Base-by-base conservation (phyloP, 768 basidiomycete genomes). In the Lentinula lateritia region DNA sequence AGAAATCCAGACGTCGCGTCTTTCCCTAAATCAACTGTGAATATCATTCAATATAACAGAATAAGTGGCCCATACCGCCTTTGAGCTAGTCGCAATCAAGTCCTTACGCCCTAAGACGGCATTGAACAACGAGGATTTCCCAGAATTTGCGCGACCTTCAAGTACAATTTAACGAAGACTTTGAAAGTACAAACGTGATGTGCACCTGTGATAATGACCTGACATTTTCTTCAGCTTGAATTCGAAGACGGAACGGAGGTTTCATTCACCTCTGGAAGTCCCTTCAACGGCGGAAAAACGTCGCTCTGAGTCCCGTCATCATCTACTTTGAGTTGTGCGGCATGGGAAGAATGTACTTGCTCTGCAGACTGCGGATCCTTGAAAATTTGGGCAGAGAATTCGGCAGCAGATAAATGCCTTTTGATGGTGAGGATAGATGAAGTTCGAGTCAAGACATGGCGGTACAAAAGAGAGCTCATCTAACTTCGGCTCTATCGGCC, bases 41-140 rank as follows among this genome's bases (percentile, higher is more conserved):
- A 9, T 38, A 55, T 41, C 28, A n/a, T 16, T 55, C n/a, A 55
- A 5, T 34, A 18, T 62, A 16, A 5, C 42, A 12, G 48, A 54
- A 32, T 12, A 7, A 57, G 39, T 12, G 6, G 39, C 18, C 78
- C 86, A 56, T 38, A 90, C 90, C 42, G 90, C 83, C 68, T 86
- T 89, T 63, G 85, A 88, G 71, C 89, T 90, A 0, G 85, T 86
- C 42, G 80, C 76, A 15, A 88, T 70, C 35, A 92, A 72, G 43
- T 77, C 74, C 57, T 70, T 85, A 38, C 87, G 75, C 2, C 83
- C 83, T 4, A 90, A 67, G 4, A 92, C 80, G 12, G 85, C 82
- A 64, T 92, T 92, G 8, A 92, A 77, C 35, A 92, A 71, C 3
- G 86, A 82, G 1, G 89, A 91, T 70, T 92, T 92, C 32, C 90